These are phyloP conservation scores for Athelia psychrophila DNA, from an alignment of 1,284 basidiomycete species.

Conservation along the genomic window DNA sequence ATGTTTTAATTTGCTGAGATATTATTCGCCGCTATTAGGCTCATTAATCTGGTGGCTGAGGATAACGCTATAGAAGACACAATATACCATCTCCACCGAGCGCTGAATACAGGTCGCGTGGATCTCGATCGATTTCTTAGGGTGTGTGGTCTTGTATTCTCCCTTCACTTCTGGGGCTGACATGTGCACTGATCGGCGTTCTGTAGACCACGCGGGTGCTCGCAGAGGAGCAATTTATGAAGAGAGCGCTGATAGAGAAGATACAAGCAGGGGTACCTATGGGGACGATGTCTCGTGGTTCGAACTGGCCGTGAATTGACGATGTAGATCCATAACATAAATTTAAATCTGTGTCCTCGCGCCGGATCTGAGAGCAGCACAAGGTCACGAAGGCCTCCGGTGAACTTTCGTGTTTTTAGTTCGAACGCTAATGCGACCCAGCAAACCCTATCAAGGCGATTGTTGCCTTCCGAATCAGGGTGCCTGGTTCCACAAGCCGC, in stretches of 20 bases:
- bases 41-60: conserved; percentile 95
- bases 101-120: conserved; percentile 87
- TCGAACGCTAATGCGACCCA: too few species aligned
- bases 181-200: too few species aligned
- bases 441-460: background rate
- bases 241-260: conserved; percentile 87
- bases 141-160: conserved; percentile 40
- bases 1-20: conserved; percentile 10
- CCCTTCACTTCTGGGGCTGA: conserved; percentile 8
- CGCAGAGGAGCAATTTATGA: conserved; percentile 94
- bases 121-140: conserved; percentile 92
- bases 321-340: too few species aligned
- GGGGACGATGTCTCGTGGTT: conserved; percentile 25
- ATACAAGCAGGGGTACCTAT: conserved; percentile 72
- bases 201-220: conserved; percentile 79
- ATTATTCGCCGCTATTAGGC: conserved; percentile 49
- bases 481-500: background rate
- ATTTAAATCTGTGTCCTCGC: too few species aligned
- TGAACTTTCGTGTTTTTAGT: too few species aligned
- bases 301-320: conserved; percentile 23
- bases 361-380: too few species aligned
- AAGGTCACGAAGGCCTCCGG: too few species aligned
- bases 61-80: conserved; percentile 99
- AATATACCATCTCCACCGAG: conserved; percentile 94
- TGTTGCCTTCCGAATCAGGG: background rate